A percentile compares a stretch with the other conserved stretches of the same genome.
Evolutionary conservation across 164 flowering plant species (phyloP).

Genomic region (Cinnamomum micranthum): DNA sequence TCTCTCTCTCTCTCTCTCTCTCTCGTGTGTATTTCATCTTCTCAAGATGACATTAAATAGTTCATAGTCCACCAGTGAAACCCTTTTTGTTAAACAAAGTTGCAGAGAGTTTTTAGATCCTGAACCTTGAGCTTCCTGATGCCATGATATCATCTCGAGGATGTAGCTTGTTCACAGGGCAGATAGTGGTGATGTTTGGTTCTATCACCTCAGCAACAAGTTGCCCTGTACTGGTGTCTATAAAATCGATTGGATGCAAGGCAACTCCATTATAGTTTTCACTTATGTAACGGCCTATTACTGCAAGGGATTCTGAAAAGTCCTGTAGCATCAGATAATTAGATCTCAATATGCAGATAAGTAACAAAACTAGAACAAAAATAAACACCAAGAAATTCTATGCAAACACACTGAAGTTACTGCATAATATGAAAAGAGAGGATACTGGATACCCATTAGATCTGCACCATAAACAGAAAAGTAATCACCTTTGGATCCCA

Average conservation of each 20-base stretch:
- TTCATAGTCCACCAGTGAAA: background rate
- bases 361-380: background rate
- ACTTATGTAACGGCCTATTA: constrained; percentile 93
- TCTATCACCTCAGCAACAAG: constrained; percentile 91
- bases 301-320: constrained; percentile 80
- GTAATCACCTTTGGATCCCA: constrained; percentile 92
- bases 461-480: background rate
- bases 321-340: constrained; percentile 49
- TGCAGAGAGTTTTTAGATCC: background rate
- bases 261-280: constrained; percentile 88
- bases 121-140: constrained; percentile 89
- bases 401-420: background rate
- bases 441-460: background rate
- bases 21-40: too few relatives aligned
- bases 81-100: background rate
- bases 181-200: constrained; percentile 81
- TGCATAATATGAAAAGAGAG: background rate
- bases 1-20: too few relatives aligned
- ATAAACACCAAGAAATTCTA: too few relatives aligned
- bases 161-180: constrained; percentile 93
- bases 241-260: constrained; percentile 92
- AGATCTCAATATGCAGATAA: background rate
- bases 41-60: too few relatives aligned
- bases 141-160: constrained; percentile 90
- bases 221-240: constrained; percentile 75